Evolutionary conservation across 78 protist species (phyloP).

Genomic region (Ministeria vibrans): DNA sequence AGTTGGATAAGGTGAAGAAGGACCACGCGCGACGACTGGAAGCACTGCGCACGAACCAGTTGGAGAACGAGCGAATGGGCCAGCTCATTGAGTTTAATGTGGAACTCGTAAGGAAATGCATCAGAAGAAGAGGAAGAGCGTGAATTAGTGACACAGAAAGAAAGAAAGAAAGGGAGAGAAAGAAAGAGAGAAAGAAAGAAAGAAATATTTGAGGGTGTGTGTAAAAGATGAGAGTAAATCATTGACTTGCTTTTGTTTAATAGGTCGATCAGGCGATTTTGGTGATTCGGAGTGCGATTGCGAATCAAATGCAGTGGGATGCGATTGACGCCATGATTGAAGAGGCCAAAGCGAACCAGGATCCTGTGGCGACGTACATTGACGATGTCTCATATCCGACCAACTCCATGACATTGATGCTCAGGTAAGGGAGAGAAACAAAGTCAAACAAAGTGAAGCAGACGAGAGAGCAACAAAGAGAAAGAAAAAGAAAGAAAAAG

Average conservation of each 20-base stretch:
- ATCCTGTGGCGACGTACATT: conserved; percentile 65
- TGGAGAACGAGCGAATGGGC: conserved; percentile 40
- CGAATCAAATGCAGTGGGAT: conserved; percentile 72
- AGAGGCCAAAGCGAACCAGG: conserved; percentile 27
- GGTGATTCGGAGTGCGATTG: conserved; percentile 47
- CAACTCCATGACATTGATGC: conserved; percentile 23
- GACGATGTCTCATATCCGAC: conserved; percentile 53
- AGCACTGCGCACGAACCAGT: conserved; percentile 45
- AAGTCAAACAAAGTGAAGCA: background rate
- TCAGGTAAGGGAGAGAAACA: background rate
- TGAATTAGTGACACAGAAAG: too few relatives aligned
- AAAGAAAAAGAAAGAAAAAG: conserved; percentile 15
- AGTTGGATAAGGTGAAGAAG: conserved; percentile 55
- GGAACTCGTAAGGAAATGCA: conserved; percentile 52
- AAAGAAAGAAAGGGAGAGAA: too few relatives aligned
- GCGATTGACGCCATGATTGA: conserved; percentile 33
- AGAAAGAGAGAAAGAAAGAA: too few relatives aligned
- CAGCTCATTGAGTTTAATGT: conserved; percentile 33
- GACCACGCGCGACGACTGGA: conserved; percentile 68
- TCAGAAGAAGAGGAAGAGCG: too few relatives aligned
- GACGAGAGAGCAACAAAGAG: too few relatives aligned
- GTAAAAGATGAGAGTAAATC: background rate
- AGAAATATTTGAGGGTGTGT: background rate
- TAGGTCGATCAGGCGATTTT: conserved; percentile 58
- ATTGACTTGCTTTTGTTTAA: background rate